Conservation (phyloP, 2,329 filamentous ascomycete species). For the Triangularia verruculosa region DNA sequence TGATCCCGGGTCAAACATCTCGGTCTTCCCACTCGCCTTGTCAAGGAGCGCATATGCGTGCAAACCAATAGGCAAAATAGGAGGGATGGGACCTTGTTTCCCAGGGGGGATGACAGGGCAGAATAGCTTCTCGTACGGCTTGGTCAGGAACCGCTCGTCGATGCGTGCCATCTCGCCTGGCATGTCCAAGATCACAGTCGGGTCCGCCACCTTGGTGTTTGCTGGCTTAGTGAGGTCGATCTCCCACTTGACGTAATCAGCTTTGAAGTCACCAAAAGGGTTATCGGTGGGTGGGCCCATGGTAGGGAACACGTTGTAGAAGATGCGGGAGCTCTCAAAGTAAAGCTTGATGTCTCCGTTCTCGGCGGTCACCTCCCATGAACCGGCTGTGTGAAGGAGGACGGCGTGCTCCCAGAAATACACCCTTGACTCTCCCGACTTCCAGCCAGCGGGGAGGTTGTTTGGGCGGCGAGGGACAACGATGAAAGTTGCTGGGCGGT, state of each 20-base stretch:
- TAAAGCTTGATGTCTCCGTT: slow-evolving; percentile 36
- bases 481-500: slow-evolving; percentile 22
- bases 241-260: slow-evolving; percentile 42
- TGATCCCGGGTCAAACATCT: slow-evolving; percentile 34
- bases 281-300: slow-evolving; percentile 39
- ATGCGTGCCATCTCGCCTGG: slow-evolving; percentile 44
- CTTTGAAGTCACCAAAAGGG: slow-evolving; percentile 35
- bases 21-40: slow-evolving; percentile 25
- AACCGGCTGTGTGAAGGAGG: slow-evolving; percentile 42
- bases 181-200: slow-evolving; percentile 34
- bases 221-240: slow-evolving; percentile 35
- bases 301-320: background rate
- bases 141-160: slow-evolving; percentile 42
- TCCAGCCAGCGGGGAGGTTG: slow-evolving; percentile 25
- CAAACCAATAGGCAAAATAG: slow-evolving; percentile 1
- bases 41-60: slow-evolving; percentile 26
- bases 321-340: slow-evolving; percentile 3
- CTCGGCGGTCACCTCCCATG: slow-evolving; percentile 36
- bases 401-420: slow-evolving; percentile 32
- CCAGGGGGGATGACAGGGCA: slow-evolving; percentile 37
- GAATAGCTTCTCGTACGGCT: slow-evolving; percentile 39
- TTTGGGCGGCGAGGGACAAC: slow-evolving; percentile 21
- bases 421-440: slow-evolving; percentile 19
- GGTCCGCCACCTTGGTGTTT: slow-evolving; percentile 29
- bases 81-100: background rate